Evolutionary conservation across 495 filamentous ascomycete genomes (phyloP), one percentile per base, ranked within the genome.

Genomic region (Hypoxylon cercidicola): DNA sequence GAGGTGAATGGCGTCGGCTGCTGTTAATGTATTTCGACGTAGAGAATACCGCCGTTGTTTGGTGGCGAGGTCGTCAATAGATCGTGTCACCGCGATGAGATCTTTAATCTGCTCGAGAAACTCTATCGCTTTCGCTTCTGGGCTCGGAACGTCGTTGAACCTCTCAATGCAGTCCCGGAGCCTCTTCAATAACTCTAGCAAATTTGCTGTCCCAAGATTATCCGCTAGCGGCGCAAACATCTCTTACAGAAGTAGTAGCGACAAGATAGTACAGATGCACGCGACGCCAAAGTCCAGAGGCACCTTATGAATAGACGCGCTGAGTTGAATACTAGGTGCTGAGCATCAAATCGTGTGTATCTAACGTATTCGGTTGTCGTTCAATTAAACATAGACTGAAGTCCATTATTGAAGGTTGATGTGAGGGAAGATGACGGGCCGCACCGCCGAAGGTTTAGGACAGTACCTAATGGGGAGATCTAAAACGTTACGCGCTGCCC

Each of bases 101-200:
- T 55, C 52, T 39, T 55, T 44, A n/a, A 55, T 19, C 16, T 30
- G 39, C 45, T 55, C 52, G 25, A 55, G 52, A 1, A 55, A 21
- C 2, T 21, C 9, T 1, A 44, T 32, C 2, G 6, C 39, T 45
- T 55, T 39, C 1, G 52, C 16, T 9, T 55, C 52, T 4, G 46
- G 46, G 21, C 13, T 49, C 1, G 25, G 28, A 6, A 34, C 11
- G 15, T 34, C 15, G 28, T 34, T 49, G 10, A 49, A 34, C 19
- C 15, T 32, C 46, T 49, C 46, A 18, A 49, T 10, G 3, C 10
- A 49, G 1, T 32, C 12, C 13, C 12, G 12, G 11, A 25, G n/a
- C 3, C 15, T 34, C 46, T 34, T 19, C 46, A 49, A 28, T 12
- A n/a, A 47, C 10, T 28, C n/a, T 20, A 28, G 21, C 44, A 47